phyloP scores from a whole-genome alignment of 805 yeast genomes.

The Myxozyma melibiosi region DNA sequence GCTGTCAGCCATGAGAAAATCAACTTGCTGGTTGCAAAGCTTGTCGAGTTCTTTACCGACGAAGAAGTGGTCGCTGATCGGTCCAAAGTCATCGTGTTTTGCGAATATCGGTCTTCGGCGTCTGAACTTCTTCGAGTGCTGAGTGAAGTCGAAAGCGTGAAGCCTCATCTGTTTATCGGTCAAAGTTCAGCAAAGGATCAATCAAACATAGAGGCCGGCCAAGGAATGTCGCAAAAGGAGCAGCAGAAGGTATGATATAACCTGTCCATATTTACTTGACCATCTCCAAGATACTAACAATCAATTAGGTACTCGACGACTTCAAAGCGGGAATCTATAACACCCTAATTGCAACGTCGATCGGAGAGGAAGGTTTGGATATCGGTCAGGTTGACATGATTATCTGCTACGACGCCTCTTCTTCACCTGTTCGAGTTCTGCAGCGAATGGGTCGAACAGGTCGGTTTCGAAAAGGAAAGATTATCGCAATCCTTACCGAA shows the following conservation, averaged over 20 bases:
- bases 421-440: slow-evolving; percentile 88
- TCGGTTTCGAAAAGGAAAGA: slow-evolving; percentile 85
- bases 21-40: slow-evolving; percentile 16
- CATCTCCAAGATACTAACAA: neutral
- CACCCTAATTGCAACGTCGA: slow-evolving; percentile 89
- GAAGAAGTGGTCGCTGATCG: slow-evolving; percentile 43
- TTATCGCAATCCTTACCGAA: slow-evolving; percentile 71
- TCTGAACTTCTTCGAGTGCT: slow-evolving; percentile 71
- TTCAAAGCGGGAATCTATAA: slow-evolving; percentile 76
- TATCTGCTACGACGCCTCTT: slow-evolving; percentile 87
- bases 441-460: slow-evolving; percentile 99
- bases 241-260: slow-evolving; percentile 65
- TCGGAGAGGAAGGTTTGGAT: slow-evolving; percentile 98
- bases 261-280: neutral
- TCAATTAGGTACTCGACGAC: slow-evolving; percentile 51
- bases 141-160: slow-evolving; percentile 46
- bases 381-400: slow-evolving; percentile 97
- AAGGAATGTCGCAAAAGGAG: slow-evolving; percentile 89
- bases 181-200: slow-evolving; percentile 57
- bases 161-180: slow-evolving; percentile 90
- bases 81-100: slow-evolving; percentile 82
- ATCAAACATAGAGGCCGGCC: slow-evolving; percentile 54
- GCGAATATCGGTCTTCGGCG: slow-evolving; percentile 89
- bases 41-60: slow-evolving; percentile 35
- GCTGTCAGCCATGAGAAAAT: slow-evolving; percentile 68